These are phyloP conservation scores for Rhodocollybia butyracea DNA, from an alignment of 768 basidiomycete genomes.

Conservation along the genomic window DNA sequence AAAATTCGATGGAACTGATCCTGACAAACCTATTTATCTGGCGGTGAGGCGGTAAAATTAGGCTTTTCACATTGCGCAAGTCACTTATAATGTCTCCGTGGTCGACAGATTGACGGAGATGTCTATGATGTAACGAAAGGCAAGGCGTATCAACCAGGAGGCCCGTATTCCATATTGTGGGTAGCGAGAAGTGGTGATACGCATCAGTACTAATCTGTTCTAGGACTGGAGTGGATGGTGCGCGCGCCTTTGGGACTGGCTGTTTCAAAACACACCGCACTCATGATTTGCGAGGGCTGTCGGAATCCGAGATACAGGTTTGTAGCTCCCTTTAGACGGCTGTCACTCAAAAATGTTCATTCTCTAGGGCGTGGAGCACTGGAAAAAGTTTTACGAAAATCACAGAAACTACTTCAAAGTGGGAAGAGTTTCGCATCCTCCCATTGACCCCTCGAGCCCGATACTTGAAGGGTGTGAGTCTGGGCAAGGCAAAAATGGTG, in stretches of 20 bases:
- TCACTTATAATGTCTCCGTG: constrained; percentile 13
- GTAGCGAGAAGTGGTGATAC: constrained; percentile 20
- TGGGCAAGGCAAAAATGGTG: constrained; percentile 36
- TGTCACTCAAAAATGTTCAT: neutral
- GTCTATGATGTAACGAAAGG: constrained; percentile 90
- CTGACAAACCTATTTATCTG: constrained; percentile 72
- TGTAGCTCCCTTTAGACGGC: constrained; percentile 16
- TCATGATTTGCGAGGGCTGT: constrained; percentile 84
- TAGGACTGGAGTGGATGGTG: constrained; percentile 85
- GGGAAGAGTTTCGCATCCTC: constrained; percentile 70
- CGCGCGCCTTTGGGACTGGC: constrained; percentile 88
- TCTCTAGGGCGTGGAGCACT: constrained; percentile 69
- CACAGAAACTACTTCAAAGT: constrained; percentile 79
- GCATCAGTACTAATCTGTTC: constrained; percentile 16
- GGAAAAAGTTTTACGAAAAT: constrained; percentile 86
- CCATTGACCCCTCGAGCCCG: constrained; percentile 75
- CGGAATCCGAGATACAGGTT: constrained; percentile 67
- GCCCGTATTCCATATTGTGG: constrained; percentile 74
- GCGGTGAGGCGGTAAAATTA: constrained; percentile 77
- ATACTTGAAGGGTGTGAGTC: constrained; percentile 73
- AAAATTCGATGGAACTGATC: constrained; percentile 67
- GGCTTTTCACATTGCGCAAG: constrained; percentile 1
- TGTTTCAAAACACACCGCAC: constrained; percentile 91
- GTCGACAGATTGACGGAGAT: constrained; percentile 89
- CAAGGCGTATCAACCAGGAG: constrained; percentile 83